Evolutionary conservation across 2,329 filamentous ascomycete species (phyloP), one percentile per base, ranked within the genome.

Genomic region (Exophiala mesophila): DNA sequence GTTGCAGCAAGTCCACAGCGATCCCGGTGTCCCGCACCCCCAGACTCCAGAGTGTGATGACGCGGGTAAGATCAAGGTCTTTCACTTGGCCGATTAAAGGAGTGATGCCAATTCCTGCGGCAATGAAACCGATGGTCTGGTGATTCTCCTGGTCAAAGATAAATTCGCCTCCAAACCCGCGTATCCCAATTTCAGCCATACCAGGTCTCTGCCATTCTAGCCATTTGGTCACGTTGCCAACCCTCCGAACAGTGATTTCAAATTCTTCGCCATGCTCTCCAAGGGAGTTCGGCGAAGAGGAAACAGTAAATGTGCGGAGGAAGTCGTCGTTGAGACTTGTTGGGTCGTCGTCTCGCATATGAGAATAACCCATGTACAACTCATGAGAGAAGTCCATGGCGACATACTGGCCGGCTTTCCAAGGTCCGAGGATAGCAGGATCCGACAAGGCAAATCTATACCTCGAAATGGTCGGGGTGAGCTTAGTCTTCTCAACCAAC

Each of bases 311-410:
- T 0, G 87, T 94, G 19, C 88, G 72, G 3, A 92, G 70, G 49
- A 79, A 89, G 59, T 95, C 87, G 58, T 94, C 88, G 55, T 94
- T 95, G 12, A 94, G 61, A 54, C 80, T 85, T 50, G 74, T 73
- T 4, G 88, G 88, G 52, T 94, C 86, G 44, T 84, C 78, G 50
- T 94, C 82, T 2, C 80, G 72, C 88, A 94, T 94, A 59, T 94
- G 88, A 36, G 74, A 77, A 62, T 88, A 94, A 1, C 88, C 88
- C 8, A 71, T 62, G 50, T 84, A 78, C 1, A 94, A 67, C 55
- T 89, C 80, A 0, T 70, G 61, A 9, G 73, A 69, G 56, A 94
- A 88, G 47, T 85, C 80, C 2, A 94, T 63, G 1, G 85, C 88
- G 13, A 85, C 76, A 63, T 92, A 86, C 57, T 94, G 85, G 0